Evolutionary conservation across 2,329 filamentous ascomycete genomes (phyloP).

Genomic region (Calonectria honghensis): DNA sequence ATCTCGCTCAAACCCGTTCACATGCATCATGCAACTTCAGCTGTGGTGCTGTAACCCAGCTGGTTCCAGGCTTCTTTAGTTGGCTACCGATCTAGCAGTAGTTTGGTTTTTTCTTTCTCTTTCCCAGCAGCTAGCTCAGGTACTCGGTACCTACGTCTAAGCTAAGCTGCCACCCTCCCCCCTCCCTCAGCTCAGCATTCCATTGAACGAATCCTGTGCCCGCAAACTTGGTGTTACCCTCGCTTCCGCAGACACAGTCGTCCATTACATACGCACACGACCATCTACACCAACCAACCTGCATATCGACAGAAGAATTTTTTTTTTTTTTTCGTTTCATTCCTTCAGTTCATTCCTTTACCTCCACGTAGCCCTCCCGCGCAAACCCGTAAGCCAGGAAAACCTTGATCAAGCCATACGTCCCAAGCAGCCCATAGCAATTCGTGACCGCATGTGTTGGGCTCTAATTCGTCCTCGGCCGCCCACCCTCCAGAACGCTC

Average conservation of each 20-base stretch:
- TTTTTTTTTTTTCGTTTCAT: not conserved
- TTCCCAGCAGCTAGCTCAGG: not conserved
- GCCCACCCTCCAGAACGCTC: conserved; percentile 38
- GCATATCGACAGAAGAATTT: conserved; percentile 31
- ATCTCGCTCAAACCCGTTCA: conserved; percentile 45
- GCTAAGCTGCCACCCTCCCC: not conserved
- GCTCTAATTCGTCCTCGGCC: conserved; percentile 47
- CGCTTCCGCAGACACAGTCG: conserved; percentile 17
- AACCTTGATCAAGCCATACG: conserved; percentile 42
- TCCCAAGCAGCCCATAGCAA: conserved; percentile 40
- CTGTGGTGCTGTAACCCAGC: conserved; percentile 13
- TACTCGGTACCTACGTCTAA: conserved; percentile 7
- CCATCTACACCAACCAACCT: conserved; percentile 31
- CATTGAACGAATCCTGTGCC: conserved; percentile 8
- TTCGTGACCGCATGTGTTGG: conserved; percentile 48
- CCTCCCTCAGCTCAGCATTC: not conserved
- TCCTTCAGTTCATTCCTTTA: not conserved
- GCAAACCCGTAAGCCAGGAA: conserved; percentile 42
- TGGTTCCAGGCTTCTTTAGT: conserved; percentile 3
- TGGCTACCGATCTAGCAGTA: not conserved
- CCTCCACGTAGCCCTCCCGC: conserved; percentile 30
- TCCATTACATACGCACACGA: conserved; percentile 15
- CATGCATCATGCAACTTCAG: conserved; percentile 42
- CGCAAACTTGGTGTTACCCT: conserved; percentile 34
- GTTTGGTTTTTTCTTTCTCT: not conserved